Conservation (phyloP, 208 protist genomes). For the Crithidia mellificae region DNA sequence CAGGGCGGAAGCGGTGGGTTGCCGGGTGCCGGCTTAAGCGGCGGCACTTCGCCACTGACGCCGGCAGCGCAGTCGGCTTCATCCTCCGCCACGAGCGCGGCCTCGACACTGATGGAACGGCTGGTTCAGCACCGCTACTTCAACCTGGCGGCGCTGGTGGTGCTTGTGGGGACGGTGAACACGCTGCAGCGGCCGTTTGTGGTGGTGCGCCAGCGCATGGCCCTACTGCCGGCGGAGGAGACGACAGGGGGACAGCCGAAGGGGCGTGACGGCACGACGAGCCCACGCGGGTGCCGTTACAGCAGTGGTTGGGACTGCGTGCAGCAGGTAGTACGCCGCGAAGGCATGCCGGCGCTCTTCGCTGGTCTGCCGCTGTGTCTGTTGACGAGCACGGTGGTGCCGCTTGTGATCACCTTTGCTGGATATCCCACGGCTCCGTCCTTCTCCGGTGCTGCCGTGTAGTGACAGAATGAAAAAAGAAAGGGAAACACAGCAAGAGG, state of each 20-base stretch:
- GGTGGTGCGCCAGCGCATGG: constrained; percentile 43
- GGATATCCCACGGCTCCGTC: constrained; percentile 25
- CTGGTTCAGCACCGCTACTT: constrained; percentile 25
- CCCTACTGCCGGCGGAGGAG: constrained; percentile 26
- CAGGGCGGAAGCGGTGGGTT: too few relatives aligned
- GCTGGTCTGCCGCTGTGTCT: constrained; percentile 32
- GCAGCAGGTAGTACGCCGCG: constrained; percentile 17
- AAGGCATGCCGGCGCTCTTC: constrained; percentile 24
- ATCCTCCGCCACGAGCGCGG: neutral
- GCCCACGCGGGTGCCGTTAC: constrained; percentile 36
- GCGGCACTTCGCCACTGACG: too few relatives aligned
- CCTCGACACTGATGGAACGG: constrained; percentile 7
- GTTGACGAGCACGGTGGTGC: constrained; percentile 24
- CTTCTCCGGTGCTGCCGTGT: constrained; percentile 24
- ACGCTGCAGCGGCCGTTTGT: constrained; percentile 44
- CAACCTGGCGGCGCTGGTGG: constrained; percentile 22
- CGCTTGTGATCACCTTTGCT: constrained; percentile 27
- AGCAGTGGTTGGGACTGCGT: constrained; percentile 29
- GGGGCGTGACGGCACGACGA: too few relatives aligned
- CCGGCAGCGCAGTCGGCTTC: too few relatives aligned
- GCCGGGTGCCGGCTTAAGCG: too few relatives aligned
- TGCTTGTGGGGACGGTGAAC: constrained; percentile 24
- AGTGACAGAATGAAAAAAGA: too few relatives aligned
- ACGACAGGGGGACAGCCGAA: neutral
- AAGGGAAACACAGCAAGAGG: too few relatives aligned